These are phyloP conservation scores for Neofusicoccum cordaticola DNA, from an alignment of 2,329 filamentous ascomycete genomes.

Conservation along the genomic window DNA sequence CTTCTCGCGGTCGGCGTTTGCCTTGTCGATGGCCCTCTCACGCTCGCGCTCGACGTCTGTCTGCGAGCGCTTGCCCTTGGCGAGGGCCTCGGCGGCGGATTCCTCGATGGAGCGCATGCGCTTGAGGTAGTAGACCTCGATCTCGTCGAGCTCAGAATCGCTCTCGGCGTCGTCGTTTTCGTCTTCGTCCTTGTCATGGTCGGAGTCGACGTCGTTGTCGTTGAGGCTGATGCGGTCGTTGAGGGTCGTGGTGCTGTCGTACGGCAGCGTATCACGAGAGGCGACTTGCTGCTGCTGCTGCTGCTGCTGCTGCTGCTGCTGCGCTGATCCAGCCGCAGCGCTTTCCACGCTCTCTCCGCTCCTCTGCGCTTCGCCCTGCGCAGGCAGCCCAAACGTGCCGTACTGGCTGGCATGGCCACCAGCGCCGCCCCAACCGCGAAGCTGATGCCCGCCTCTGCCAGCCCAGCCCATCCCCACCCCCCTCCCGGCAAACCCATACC, in stretches of 20 bases:
- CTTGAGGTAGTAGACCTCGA: constrained; percentile 9
- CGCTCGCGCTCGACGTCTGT: constrained; percentile 26
- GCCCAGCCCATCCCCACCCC: neutral
- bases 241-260: neutral
- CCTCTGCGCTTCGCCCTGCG: neutral
- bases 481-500: neutral
- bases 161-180: neutral
- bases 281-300: neutral
- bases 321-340: no score
- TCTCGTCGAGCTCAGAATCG: constrained; percentile 4
- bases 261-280: neutral
- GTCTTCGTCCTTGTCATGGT: neutral
- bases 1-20: constrained; percentile 16
- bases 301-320: neutral
- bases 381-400: neutral
- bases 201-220: neutral
- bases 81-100: constrained; percentile 19
- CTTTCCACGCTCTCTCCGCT: no score
- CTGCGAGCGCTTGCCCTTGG: constrained; percentile 27
- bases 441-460: neutral
- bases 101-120: constrained; percentile 23
- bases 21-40: constrained; percentile 27
- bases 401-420: neutral
- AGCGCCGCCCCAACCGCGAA: neutral
- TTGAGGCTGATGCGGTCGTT: neutral